Evolutionary conservation across 805 yeast species (phyloP), one percentile per base, ranked within the genome.

Genomic region (Metschnikowia reukaufii): DNA sequence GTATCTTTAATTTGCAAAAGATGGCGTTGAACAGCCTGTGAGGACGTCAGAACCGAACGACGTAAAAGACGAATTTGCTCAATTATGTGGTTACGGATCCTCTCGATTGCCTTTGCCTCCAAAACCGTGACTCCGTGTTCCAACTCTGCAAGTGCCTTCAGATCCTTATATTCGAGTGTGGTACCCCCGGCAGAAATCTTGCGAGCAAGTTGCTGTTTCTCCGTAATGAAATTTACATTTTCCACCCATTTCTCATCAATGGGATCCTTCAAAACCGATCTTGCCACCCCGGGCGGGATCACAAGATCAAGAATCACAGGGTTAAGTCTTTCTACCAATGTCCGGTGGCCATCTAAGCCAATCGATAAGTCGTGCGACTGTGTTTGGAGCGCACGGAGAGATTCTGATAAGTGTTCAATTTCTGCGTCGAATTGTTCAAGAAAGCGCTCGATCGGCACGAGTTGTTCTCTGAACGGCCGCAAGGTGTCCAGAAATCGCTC

Each of bases 291-390:
- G 0, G 96, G 94, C 0, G 97, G 87, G 6, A 91, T 79, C 49
- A 86, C 70, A 30, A 87, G 69, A 53, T 87, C 91, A 32, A 85
- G 76, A 0, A 90, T 83, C n/a, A 88, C 68, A 0, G 96, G 96
- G 16, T 86, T 81, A 47, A 90, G 75, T 42, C 72, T 72, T 19
- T 69, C 74, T 4, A 65, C 64, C 12, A 65, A 40, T 2, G 53
- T 42, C 1, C 62, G 58, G 46, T 69, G 73, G 29, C 50, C 33
- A 13, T 58, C 55, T 13, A 69, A 55, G 34, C 64, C 64, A 13
- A 54, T 44, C 2, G 72, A 56, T 20, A 72, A 51, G 21, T 59
- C 61, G 13, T 53, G 51, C n/a, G 73, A 67, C 44, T 70, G 66
- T 31, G 64, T 57, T 44, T 70, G 72, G 7, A 72, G 59, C 12